Evolutionary conservation across 176 grass and related monocot species (phyloP), one percentile per base, ranked within the genome.

Genomic region (Stipa capillata): DNA sequence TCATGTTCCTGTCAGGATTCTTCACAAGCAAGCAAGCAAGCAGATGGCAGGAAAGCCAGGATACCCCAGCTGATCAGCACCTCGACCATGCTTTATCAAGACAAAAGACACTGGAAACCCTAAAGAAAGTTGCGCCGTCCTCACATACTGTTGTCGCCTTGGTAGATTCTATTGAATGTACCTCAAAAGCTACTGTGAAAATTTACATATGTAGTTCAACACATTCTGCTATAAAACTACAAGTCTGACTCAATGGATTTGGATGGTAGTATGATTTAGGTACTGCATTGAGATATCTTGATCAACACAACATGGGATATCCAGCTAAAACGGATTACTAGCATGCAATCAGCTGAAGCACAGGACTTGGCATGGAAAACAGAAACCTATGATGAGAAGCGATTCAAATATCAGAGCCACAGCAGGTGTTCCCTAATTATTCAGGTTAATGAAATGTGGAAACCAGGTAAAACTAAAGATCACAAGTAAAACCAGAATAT

Each of bases 1-100:
- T 44, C 17, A 16, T 69, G 48, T 59, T 52, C 27, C 61, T 85
- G 61, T 9, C 69, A 18, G 32, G 43, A 81, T 76, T 77, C 78
- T 89, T 78, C 72, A 65, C 21, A 85, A 89, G 65, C 65, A 85
- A 89, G 65, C 65, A 85, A 89, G 77, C 53, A 69, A 55, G 72
- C 72, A 72, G 69, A 77, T 77, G 64, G 43, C 28, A 39, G 2
- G 36, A 72, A 80, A 74, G 18, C 31, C 67, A 42, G 54, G 73
- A 78, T 66, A n/a, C n/a, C n/a, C n/a, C n/a, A n/a, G n/a, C 67
- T 70, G 42, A 49, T 63, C 68, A 24, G 58, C 75, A 68, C 87
- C 77, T 76, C 44, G 71, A 52, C 61, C 35, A 47, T 77, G 64
- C 62, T 71, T 76, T 75, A 69, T 44, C 27, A 73, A 74, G 76